Conservation (phyloP, 176 grass and related monocot genomes). For the Ensete ventricosum region DNA sequence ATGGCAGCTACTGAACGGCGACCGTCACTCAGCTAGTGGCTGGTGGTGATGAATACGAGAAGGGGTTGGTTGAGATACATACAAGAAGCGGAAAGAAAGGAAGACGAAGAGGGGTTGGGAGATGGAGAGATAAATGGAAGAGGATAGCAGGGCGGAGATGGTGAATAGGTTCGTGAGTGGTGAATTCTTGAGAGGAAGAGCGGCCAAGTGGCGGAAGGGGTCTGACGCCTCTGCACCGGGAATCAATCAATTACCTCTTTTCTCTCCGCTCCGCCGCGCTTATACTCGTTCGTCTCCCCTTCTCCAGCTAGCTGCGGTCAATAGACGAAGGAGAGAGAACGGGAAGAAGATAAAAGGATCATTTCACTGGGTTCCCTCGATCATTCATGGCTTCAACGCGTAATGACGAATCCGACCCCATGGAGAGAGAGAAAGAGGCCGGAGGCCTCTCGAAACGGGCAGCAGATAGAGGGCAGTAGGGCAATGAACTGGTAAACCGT, state of each 20-base stretch:
- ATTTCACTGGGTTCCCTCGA: too few species aligned
- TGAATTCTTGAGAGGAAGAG: conserved; percentile 32
- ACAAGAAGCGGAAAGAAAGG: not conserved
- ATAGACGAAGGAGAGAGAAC: conserved; percentile 5
- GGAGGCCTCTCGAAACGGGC: too few species aligned
- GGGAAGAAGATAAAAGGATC: too few species aligned
- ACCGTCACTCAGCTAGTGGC: not conserved
- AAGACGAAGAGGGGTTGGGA: not conserved
- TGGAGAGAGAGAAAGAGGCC: too few species aligned
- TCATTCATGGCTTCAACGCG: too few species aligned
- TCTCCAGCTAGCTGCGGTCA: not conserved
- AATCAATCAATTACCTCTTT: conserved; percentile 11
- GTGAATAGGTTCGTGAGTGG: conserved; percentile 23
- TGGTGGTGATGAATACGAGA: not conserved
- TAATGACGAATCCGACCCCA: too few species aligned
- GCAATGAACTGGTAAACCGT: too few species aligned
- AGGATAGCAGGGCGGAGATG: not conserved
- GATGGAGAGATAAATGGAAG: not conserved
- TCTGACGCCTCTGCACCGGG: conserved; percentile 41
- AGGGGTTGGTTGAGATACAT: not conserved
- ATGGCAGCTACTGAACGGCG: not conserved
- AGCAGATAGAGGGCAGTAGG: too few species aligned
- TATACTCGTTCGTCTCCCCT: conserved; percentile 3
- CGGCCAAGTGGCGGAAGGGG: conserved; percentile 39
- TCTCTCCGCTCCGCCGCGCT: not conserved